Base-by-base conservation (phyloP, 2,329 filamentous ascomycete genomes). In the Colletotrichum sp. region DNA sequence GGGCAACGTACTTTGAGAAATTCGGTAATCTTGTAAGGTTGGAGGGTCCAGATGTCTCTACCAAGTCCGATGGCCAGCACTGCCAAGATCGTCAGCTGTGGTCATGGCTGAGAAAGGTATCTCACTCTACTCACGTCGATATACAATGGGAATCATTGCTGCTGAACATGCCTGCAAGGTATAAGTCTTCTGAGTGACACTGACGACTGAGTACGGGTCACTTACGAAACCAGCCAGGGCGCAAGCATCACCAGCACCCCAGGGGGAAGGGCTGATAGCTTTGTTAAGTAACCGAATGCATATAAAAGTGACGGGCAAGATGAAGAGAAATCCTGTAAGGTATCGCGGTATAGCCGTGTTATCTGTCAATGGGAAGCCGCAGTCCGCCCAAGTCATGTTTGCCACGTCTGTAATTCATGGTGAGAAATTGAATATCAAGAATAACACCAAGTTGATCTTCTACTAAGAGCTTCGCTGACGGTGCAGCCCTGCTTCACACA, bases 311-410 rank as follows among this genome's bases (percentile, higher is more conserved):
- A 51, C 18, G 21, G 67, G 67, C 6, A 70, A 33, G 1, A 70
- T 11, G 24, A 70, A 70, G 11, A 70, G 59, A 15, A 57, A 21
- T 3, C 43, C 67, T n/a, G 67, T 43, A 2, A 70, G 31, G 8
- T 64, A 64, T 21, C 59, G 59, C 5, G 59, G 67, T 13, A 63
- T 9, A 13, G 43, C 33, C 2, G 67, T 64, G 8, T 70, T 58
- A 18, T 70, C 67, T 31, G 47, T 57, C 16, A 70, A 18, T 1
- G 58, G 67, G n/a, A 70, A 70, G 7, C 67, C 67, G 43, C 59
- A 70, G 16, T 43, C 29, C 6, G 59, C 24, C 67, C 59, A 70
- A 3, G 59, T 70, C 59, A 57, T 43, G 15, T 70, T 70, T 8
- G 38, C 59, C 12, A 57, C 59, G 12, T 8, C 59, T 70, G n/a